Percentiles rank a stretch among this genome's conserved stretches.
Conservation (phyloP, 805 yeast species). For the Suhomyces xylopsoci region DNA sequence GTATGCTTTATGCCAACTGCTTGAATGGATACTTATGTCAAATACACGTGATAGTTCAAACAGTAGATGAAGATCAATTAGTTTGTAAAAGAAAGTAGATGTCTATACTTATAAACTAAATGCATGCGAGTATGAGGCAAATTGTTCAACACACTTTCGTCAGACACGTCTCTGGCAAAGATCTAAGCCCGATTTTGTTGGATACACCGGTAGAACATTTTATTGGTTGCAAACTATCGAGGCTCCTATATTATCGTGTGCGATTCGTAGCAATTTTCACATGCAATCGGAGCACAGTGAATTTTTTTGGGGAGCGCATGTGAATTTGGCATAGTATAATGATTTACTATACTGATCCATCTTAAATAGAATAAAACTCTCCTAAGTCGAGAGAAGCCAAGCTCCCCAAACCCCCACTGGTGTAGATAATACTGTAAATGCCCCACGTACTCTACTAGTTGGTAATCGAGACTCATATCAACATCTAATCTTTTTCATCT, state of each 20-base stretch:
- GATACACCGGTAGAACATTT: not conserved
- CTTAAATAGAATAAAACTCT: too few relatives aligned
- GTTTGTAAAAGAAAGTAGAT: not conserved
- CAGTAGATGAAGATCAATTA: not conserved
- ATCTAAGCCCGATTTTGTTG: not conserved
- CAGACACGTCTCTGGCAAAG: not conserved
- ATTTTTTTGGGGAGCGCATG: not conserved
- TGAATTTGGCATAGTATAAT: not conserved
- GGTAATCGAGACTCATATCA: not conserved
- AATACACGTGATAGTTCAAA: not conserved
- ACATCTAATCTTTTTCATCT: not conserved
- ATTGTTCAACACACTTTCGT: not conserved
- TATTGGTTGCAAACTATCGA: slow-evolving; percentile 1
- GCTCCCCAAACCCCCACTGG: not conserved
- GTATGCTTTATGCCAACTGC: not conserved
- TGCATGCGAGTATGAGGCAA: not conserved
- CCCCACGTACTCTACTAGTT: not conserved
- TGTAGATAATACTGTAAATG: not conserved
- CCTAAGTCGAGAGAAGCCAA: not conserved
- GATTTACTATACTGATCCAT: not conserved
- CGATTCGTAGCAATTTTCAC: not conserved
- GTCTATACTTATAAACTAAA: not conserved
- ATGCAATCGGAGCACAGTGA: not conserved
- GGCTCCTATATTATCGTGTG: not conserved
- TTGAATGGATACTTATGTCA: not conserved